These are phyloP conservation scores for Kwoniella shandongensis DNA, from an alignment of 768 basidiomycete species.

Conservation along the genomic window DNA sequence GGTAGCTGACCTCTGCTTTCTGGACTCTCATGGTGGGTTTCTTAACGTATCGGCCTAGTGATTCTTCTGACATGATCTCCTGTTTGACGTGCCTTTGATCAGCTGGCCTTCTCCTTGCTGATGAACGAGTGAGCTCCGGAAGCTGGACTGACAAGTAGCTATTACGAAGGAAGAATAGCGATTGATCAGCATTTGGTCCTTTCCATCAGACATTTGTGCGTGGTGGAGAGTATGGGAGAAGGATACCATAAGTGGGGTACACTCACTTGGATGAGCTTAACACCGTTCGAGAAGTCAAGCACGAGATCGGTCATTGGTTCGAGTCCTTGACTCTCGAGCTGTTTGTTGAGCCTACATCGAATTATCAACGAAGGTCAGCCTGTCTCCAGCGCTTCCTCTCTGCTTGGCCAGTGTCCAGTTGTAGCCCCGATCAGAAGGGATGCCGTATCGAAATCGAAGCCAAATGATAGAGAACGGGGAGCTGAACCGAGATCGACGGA, in stretches of 20 bases:
- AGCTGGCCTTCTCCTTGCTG: background rate
- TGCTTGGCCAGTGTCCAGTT: background rate
- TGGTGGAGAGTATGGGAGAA: background rate
- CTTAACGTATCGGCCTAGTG: conserved; percentile 92
- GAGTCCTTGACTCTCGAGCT: conserved; percentile 79
- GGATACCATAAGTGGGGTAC: too few relatives aligned
- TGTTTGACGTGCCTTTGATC: conserved; percentile 47
- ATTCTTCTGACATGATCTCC: conserved; percentile 91
- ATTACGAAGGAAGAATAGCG: too few relatives aligned
- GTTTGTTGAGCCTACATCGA: conserved; percentile 80
- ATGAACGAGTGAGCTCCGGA: background rate
- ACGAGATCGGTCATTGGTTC: conserved; percentile 87
- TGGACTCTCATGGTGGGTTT: conserved; percentile 88
- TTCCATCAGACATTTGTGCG: background rate
- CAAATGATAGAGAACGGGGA: too few relatives aligned
- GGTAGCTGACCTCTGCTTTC: conserved; percentile 71
- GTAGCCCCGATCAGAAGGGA: too few relatives aligned
- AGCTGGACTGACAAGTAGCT: conserved; percentile 18
- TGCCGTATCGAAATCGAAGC: too few relatives aligned
- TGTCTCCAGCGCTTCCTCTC: background rate
- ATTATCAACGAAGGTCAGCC: too few relatives aligned
- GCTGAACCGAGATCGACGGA: too few relatives aligned
- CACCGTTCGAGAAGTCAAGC: conserved; percentile 89
- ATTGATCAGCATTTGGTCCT: too few relatives aligned
- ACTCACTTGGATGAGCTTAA: conserved; percentile 86